A percentile compares a stretch with the other conserved stretches of the same genome.
phyloP scores from a whole-genome alignment of 179 eudicot species.

The Corrigiola litoralis region DNA sequence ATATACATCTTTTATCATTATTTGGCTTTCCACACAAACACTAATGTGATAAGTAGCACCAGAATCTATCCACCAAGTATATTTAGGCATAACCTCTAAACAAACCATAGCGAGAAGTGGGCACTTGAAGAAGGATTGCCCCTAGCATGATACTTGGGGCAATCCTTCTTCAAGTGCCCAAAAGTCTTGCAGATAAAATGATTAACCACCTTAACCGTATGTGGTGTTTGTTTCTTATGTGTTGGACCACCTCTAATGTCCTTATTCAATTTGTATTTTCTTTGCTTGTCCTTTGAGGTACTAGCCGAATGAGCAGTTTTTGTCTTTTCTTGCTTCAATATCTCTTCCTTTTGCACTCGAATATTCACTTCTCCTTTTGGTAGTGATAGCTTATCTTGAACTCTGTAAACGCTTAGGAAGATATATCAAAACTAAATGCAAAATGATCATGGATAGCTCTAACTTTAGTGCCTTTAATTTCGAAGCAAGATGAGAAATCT shows the following conservation, averaged over 20 bases:
- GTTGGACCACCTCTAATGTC: background rate
- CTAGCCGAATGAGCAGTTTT: background rate
- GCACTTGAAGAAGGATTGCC: background rate
- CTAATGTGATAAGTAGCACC: constrained; percentile 18
- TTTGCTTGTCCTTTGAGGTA: background rate
- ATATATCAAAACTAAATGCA: constrained; percentile 3
- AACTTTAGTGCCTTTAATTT: background rate
- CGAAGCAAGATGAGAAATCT: background rate
- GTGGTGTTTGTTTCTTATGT: background rate
- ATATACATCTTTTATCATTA: constrained; percentile 20
- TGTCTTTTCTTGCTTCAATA: background rate
- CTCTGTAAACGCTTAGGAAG: background rate
- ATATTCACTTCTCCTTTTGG: constrained; percentile 1
- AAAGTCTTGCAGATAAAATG: background rate
- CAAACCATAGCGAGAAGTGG: background rate
- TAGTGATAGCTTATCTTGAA: background rate
- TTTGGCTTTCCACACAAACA: constrained; percentile 13
- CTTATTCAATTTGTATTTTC: background rate
- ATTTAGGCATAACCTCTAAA: background rate
- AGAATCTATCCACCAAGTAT: constrained; percentile 9
- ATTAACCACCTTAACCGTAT: background rate
- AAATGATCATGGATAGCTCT: constrained; percentile 1
- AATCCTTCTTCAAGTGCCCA: background rate
- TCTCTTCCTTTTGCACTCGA: background rate
- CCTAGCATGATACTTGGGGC: background rate